Evolutionary conservation across 805 yeast species (phyloP), one percentile per base, ranked within the genome.

Genomic region (Osmozyma mogii): DNA sequence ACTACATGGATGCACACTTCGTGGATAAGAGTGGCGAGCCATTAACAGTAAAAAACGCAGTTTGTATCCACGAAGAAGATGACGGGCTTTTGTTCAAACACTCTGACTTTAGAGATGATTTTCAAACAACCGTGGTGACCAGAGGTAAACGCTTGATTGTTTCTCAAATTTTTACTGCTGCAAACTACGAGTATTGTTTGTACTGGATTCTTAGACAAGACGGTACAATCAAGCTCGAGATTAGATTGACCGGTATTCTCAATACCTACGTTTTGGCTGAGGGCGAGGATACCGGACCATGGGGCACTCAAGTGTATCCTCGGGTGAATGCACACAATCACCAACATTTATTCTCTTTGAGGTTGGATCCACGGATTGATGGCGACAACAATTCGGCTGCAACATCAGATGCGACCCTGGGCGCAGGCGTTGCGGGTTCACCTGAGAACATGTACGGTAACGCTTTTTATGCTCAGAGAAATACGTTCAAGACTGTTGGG

Each of bases 61-160:
- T 82, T 37, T 82, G 92, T 58, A 80, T 82, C 47, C 92, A 83
- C 53, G 92, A 82, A 62, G 89, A 82, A 56, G 92, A 83, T 49
- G 87, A 80, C 47, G 89, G 92, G 19, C 56, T 82, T 40, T 60
- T 82, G 41, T 80, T 65, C 68, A 82, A 82, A 64, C 92, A 82
- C 58, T 79, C 89, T 34, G 89, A 82, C 58, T 82, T 78, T 64
- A 73, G 92, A 65, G 89, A 82, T 54, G 73, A 22, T 7, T n/a
- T n/a, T n/a, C n/a, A 74, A 38, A 82, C 89, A 31, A 72, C 81
- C 21, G 70, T 81, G 43, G 80, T 75, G 37, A 76, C 85, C 29
- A 72, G 94, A 61, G 81, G 85, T 29, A 77, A 80, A 44, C 76
- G 70, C 55, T 68, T 82, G 55, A 69, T 81, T 35, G 62, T 83